phyloP scores from a whole-genome alignment of 2,329 filamentous ascomycete genomes.

The Ophiocordyceps australis region DNA sequence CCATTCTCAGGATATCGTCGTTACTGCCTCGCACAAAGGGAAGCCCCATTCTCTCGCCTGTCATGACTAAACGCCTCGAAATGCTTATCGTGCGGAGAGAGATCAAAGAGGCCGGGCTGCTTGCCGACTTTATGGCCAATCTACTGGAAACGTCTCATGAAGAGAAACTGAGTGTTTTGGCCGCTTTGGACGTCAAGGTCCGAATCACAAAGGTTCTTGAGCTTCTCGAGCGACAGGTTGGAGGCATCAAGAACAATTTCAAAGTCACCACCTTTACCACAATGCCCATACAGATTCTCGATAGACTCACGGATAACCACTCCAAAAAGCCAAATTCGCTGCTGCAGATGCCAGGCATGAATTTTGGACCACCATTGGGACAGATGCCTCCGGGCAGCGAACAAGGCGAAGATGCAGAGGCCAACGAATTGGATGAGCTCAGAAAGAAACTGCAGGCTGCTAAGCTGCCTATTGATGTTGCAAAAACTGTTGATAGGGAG shows the following conservation, averaged over 20 bases:
- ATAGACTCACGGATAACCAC: slow-evolving; percentile 26
- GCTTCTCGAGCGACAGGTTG: slow-evolving; percentile 66
- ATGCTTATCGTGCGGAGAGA: slow-evolving; percentile 74
- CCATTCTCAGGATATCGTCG: slow-evolving; percentile 67
- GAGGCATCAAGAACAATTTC: slow-evolving; percentile 70
- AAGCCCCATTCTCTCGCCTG: slow-evolving; percentile 52
- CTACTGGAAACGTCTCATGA: slow-evolving; percentile 75
- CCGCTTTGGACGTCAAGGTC: slow-evolving; percentile 61
- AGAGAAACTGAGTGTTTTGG: slow-evolving; percentile 75
- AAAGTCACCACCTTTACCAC: slow-evolving; percentile 66
- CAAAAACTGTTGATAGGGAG: slow-evolving; percentile 82
- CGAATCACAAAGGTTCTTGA: slow-evolving; percentile 70
- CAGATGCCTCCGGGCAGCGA: slow-evolving; percentile 24
- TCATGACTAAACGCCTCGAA: slow-evolving; percentile 75
- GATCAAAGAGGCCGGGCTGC: slow-evolving; percentile 59
- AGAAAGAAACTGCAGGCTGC: slow-evolving; percentile 75
- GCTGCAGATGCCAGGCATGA: slow-evolving; percentile 20
- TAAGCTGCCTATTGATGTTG: slow-evolving; percentile 63
- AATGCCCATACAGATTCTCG: slow-evolving; percentile 42
- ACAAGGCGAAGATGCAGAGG: slow-evolving; percentile 56
- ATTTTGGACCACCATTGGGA: slow-evolving; percentile 14
- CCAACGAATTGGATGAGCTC: slow-evolving; percentile 79
- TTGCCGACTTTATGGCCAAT: slow-evolving; percentile 96
- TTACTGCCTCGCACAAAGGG: slow-evolving; percentile 55
- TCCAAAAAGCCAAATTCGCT: slow-evolving; percentile 12